phyloP scores from a whole-genome alignment of 352 stramenopile genomes.

The Thalassiosira sp. region DNA sequence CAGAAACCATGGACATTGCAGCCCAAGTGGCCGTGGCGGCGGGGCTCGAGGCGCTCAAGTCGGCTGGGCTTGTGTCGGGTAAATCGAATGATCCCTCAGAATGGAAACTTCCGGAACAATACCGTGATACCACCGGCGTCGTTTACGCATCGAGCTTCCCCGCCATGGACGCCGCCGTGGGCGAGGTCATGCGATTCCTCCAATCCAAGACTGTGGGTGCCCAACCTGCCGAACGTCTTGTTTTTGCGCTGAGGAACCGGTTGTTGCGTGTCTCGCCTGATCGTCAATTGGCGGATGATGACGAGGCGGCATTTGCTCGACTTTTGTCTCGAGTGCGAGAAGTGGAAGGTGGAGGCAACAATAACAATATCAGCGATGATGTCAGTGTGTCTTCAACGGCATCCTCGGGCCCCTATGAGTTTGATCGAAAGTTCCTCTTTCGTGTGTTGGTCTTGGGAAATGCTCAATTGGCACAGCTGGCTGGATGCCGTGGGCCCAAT shows the following conservation, averaged over 20 bases:
- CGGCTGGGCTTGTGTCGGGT: conserved; percentile 88
- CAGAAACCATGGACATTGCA: conserved; percentile 92
- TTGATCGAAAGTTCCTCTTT: conserved; percentile 97
- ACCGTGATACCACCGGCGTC: conserved; percentile 89
- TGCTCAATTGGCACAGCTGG: conserved; percentile 94
- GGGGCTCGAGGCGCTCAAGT: conserved; percentile 92
- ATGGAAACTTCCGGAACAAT: conserved; percentile 89
- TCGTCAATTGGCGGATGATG: conserved; percentile 73
- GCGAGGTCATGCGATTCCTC: conserved; percentile 88
- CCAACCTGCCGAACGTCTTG: conserved; percentile 60
- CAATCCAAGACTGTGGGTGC: conserved; percentile 79
- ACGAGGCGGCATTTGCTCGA: conserved; percentile 81
- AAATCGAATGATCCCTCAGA: conserved; percentile 73
- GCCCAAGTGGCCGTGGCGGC: conserved; percentile 93
- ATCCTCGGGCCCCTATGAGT: conserved; percentile 83
- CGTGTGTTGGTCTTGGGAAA: conserved; percentile 93
- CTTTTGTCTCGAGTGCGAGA: conserved; percentile 61
- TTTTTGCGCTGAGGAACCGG: conserved; percentile 75
- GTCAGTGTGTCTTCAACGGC: conserved; percentile 31
- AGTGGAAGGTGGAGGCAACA: conserved; percentile 32
- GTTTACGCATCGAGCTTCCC: conserved; percentile 96
- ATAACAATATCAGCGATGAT: conserved; percentile 23
- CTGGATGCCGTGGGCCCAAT: conserved; percentile 91
- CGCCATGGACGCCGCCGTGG: conserved; percentile 91
- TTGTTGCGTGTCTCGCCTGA: conserved; percentile 69